Conservation (phyloP, 257 asterid genomes). For the Thymus mandschuricus region DNA sequence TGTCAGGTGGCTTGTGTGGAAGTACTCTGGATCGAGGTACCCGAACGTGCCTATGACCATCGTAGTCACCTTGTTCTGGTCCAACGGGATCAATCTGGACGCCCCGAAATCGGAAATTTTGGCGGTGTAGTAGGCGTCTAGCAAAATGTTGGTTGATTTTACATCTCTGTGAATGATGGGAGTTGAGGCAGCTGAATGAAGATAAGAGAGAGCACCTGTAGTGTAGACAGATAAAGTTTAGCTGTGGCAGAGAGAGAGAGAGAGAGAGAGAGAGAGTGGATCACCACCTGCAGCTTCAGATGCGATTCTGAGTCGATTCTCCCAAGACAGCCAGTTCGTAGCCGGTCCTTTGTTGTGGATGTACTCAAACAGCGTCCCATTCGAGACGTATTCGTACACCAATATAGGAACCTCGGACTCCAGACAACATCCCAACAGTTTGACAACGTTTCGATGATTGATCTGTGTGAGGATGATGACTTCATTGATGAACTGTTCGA, state of each 20-base stretch:
- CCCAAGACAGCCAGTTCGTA: constrained; percentile 63
- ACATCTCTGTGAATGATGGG: constrained; percentile 40
- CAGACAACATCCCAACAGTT: constrained; percentile 74
- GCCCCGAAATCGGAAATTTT: constrained; percentile 85
- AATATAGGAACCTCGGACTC: constrained; percentile 75
- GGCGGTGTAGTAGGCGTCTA: constrained; percentile 59
- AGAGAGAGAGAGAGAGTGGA: no score
- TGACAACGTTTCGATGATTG: constrained; percentile 77
- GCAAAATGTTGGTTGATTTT: constrained; percentile 69
- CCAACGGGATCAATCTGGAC: constrained; percentile 51
- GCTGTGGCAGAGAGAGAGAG: no score
- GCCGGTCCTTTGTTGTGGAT: constrained; percentile 36
- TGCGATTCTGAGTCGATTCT: constrained; percentile 63
- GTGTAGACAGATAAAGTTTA: no score
- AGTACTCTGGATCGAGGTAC: constrained; percentile 74
- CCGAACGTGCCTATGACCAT: constrained; percentile 60
- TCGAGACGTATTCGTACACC: constrained; percentile 71
- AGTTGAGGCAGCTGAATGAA: constrained; percentile 63
- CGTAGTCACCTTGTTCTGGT: constrained; percentile 35
- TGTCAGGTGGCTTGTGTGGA: constrained; percentile 58
- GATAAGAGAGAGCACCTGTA: constrained; percentile 56
- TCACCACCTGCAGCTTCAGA: constrained; percentile 59
- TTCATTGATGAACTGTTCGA: constrained; percentile 79
- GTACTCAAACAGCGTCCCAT: constrained; percentile 62
- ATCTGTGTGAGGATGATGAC: constrained; percentile 74